A percentile compares a stretch with the other conserved stretches of the same genome.
Evolutionary conservation across 768 basidiomycete genomes (phyloP).

Genomic region (Tephrocybe sp.): DNA sequence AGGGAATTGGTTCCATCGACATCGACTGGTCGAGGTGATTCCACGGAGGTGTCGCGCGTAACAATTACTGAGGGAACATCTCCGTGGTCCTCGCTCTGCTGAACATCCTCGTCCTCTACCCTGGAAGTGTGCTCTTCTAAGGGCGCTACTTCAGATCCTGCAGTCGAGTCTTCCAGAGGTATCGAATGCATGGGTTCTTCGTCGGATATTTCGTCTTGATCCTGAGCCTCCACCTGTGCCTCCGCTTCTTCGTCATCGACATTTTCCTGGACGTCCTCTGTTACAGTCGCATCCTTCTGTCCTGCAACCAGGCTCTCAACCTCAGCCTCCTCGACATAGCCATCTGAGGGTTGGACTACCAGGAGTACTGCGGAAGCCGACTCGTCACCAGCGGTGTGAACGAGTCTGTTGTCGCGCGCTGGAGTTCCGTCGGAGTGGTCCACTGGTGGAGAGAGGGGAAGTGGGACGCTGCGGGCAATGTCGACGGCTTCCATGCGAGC

Average conservation of each 20-base stretch:
- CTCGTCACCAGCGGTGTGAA: slow-evolving; percentile 7
- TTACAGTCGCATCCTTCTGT: background rate
- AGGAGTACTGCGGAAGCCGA: slow-evolving; percentile 1
- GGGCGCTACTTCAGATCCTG: background rate
- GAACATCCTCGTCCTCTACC: background rate
- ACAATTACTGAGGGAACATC: background rate
- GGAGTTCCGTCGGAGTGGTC: slow-evolving; percentile 4
- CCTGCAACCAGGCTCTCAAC: background rate
- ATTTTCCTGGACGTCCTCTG: background rate
- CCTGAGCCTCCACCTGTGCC: slow-evolving; percentile 2
- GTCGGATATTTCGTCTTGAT: background rate
- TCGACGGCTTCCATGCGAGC: slow-evolving; percentile 20
- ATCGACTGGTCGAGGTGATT: slow-evolving; percentile 1
- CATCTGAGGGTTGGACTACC: background rate
- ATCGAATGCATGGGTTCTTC: background rate
- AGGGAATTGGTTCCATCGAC: background rate
- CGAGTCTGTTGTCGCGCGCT: slow-evolving; percentile 6
- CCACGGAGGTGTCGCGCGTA: background rate
- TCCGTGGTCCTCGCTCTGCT: background rate
- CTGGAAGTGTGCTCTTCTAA: background rate
- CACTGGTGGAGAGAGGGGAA: slow-evolving; percentile 22
- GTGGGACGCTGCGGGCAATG: slow-evolving; percentile 20
- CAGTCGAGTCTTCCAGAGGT: background rate
- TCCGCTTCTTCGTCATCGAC: background rate
- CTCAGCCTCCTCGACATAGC: background rate